phyloP scores from a whole-genome alignment of 371 early-diverging fungal genomes.

The Blastocladiella emersonii region DNA sequence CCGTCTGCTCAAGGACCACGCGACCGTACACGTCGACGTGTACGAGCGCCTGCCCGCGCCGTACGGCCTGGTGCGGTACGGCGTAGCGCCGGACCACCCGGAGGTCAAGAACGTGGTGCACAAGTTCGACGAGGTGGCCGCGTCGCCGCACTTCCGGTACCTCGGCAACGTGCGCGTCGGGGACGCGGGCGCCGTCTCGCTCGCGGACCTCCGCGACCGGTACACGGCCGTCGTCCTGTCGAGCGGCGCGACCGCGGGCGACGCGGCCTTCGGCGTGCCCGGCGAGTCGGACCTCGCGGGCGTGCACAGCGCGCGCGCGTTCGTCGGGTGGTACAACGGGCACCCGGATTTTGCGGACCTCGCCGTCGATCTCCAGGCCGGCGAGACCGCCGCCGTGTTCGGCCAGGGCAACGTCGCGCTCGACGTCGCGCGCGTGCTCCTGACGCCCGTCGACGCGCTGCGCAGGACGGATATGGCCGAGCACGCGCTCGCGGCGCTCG shows the following conservation, averaged over 20 bases:
- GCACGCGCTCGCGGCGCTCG: constrained; percentile 53
- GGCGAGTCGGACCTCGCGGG: constrained; percentile 40
- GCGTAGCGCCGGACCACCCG: constrained; percentile 97
- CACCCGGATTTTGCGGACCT: constrained; percentile 44
- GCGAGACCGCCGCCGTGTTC: constrained; percentile 63
- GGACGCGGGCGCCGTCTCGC: constrained; percentile 13
- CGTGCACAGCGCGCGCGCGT: constrained; percentile 63
- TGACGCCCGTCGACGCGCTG: constrained; percentile 58
- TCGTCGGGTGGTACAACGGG: constrained; percentile 95
- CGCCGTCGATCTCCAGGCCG: constrained; percentile 34
- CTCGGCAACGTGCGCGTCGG: constrained; percentile 62
- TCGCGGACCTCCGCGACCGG: constrained; percentile 37
- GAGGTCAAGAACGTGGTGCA: constrained; percentile 86
- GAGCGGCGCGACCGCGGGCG: constrained; percentile 64
- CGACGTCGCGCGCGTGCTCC: constrained; percentile 80
- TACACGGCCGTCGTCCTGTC: constrained; percentile 77
- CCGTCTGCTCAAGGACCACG: constrained; percentile 45
- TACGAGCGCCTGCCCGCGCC: constrained; percentile 73
- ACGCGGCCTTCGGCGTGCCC: constrained; percentile 53
- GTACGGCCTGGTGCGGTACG: constrained; percentile 84
- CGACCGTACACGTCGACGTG: constrained; percentile 57
- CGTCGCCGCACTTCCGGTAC: constrained; percentile 54
- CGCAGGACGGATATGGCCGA: constrained; percentile 76
- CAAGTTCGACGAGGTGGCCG: constrained; percentile 67
- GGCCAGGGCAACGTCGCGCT: constrained; percentile 96